Evolutionary conservation across 768 basidiomycete species (phyloP).

Genomic region (Termitomyces sp.): DNA sequence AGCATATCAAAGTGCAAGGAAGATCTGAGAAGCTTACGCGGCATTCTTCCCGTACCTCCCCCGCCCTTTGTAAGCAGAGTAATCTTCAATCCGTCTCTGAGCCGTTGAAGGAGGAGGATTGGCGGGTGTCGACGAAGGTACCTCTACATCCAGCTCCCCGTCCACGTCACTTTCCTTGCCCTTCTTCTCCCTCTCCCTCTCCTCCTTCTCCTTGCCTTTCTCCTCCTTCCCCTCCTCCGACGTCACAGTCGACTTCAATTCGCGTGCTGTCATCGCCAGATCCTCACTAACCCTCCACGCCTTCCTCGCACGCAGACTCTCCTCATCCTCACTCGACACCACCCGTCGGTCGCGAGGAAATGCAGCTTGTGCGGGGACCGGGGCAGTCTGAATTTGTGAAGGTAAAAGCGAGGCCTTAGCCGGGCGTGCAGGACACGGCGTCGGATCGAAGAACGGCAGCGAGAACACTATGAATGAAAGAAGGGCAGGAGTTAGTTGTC

Average conservation of each 20-base stretch:
- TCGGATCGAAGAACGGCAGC: slow-evolving; percentile 12
- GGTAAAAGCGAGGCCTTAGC: background rate
- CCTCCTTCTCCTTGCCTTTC: slow-evolving; percentile 5
- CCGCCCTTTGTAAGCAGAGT: slow-evolving; percentile 48
- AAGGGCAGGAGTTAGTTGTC: too few species aligned
- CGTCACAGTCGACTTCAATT: background rate
- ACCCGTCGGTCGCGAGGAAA: slow-evolving; percentile 1
- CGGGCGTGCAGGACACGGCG: slow-evolving; percentile 8
- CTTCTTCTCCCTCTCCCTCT: slow-evolving; percentile 6
- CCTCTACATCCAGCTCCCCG: background rate
- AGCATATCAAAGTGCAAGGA: background rate
- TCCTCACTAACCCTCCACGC: slow-evolving; percentile 8
- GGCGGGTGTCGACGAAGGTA: slow-evolving; percentile 17
- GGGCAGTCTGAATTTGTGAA: background rate
- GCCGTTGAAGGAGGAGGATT: slow-evolving; percentile 14
- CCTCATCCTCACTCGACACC: slow-evolving; percentile 10
- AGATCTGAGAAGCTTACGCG: slow-evolving; percentile 21
- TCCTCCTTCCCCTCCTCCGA: background rate
- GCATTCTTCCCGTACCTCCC: slow-evolving; percentile 49
- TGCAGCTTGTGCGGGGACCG: background rate
- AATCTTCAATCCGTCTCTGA: slow-evolving; percentile 27
- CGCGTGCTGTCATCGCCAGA: background rate
- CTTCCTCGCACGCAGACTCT: slow-evolving; percentile 10
- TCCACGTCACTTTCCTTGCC: slow-evolving; percentile 15
- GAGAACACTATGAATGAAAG: slow-evolving; percentile 1